Conservation (phyloP, 768 basidiomycete genomes). For the Cystobasidium ongulense region DNA sequence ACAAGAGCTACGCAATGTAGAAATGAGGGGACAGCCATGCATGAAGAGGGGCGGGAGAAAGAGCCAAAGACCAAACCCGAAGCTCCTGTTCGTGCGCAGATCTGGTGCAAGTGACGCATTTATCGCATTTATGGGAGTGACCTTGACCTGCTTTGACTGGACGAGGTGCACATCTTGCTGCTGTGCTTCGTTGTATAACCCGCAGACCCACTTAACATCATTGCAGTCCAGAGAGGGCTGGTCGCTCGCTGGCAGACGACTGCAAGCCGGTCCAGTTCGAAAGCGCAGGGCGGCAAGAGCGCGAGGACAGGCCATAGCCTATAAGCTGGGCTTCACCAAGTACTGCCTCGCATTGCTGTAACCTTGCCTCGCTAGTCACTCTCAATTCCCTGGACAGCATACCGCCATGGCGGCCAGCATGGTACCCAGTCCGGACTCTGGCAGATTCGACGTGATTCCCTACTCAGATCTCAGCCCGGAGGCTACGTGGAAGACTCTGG, state of each 20-base stretch:
- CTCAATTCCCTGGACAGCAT: background rate
- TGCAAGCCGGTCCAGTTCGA: background rate
- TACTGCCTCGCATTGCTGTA: too few species aligned
- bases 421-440: conserved; percentile 20
- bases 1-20: too few species aligned
- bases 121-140: too few species aligned
- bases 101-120: too few species aligned
- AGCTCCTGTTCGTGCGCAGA: background rate
- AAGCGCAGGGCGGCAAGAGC: background rate
- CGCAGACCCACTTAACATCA: background rate
- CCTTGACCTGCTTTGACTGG: too few species aligned
- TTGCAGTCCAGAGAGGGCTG: background rate
- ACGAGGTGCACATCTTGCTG: too few species aligned
- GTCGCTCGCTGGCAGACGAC: background rate
- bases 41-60: background rate
- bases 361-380: too few species aligned
- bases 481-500: conserved; percentile 48
- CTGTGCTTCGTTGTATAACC: too few species aligned
- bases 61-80: background rate
- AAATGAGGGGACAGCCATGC: too few species aligned
- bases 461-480: conserved; percentile 35
- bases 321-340: too few species aligned
- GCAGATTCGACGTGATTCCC: conserved; percentile 33
- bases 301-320: too few species aligned
- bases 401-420: background rate